Percentiles rank a stretch among this genome's conserved stretches.
These are phyloP conservation scores for Achaetomium macrosporum DNA, from an alignment of 2,329 filamentous ascomycete genomes.

Conservation along the genomic window DNA sequence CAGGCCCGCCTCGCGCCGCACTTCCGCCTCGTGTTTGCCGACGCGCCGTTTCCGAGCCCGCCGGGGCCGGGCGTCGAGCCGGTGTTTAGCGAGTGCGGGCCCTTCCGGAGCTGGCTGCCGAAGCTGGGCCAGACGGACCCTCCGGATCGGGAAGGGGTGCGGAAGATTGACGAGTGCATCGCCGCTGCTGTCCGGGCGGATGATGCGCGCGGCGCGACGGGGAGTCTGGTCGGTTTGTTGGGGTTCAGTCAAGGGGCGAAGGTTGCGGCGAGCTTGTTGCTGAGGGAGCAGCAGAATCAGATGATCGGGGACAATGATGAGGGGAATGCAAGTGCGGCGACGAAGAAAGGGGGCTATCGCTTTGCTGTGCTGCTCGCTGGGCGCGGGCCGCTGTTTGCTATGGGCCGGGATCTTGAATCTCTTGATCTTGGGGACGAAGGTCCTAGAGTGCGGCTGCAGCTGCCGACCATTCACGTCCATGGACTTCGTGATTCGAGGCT, in stretches of 20 bases:
- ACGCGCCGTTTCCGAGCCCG: slow-evolving; percentile 59
- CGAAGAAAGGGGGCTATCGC: slow-evolving; percentile 36
- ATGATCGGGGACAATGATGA: slow-evolving; percentile 11
- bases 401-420: slow-evolving; percentile 28
- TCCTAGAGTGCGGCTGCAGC: slow-evolving; percentile 33
- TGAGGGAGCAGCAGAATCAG: slow-evolving; percentile 53
- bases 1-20: slow-evolving; percentile 41
- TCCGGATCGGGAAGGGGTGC: neutral
- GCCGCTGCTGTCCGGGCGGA: slow-evolving; percentile 47
- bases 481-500: slow-evolving; percentile 56
- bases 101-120: slow-evolving; percentile 47
- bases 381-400: slow-evolving; percentile 49
- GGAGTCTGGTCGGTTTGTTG: slow-evolving; percentile 54
- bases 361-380: slow-evolving; percentile 61
- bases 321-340: slow-evolving; percentile 25
- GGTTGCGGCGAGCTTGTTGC: slow-evolving; percentile 53
- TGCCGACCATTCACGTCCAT: slow-evolving; percentile 65
- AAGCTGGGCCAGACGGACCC: slow-evolving; percentile 8
- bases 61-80: slow-evolving; percentile 57
- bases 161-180: slow-evolving; percentile 26
- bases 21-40: slow-evolving; percentile 68
- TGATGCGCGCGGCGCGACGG: slow-evolving; percentile 42
- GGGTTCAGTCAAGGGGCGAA: slow-evolving; percentile 65
- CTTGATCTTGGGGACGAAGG: neutral
- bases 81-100: slow-evolving; percentile 60